These are phyloP conservation scores for Ophiosphaerella korrae DNA, from an alignment of 2,329 filamentous ascomycete species.

Conservation along the genomic window DNA sequence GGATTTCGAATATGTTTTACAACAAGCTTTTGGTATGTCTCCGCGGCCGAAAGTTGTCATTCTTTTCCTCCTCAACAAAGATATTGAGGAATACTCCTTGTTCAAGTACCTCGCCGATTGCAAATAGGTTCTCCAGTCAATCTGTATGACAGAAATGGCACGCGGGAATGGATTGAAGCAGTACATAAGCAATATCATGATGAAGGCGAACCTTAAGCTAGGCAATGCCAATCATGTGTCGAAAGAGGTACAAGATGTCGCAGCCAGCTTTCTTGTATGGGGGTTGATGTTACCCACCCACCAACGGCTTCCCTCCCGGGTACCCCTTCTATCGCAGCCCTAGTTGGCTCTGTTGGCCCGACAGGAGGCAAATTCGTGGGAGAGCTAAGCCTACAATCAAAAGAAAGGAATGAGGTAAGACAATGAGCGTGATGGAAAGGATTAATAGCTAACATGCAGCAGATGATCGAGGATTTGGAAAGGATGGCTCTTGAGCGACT, in stretches of 20 bases:
- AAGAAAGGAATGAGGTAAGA: background rate
- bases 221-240: conserved; percentile 19
- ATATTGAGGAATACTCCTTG: too few species aligned
- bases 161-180: background rate
- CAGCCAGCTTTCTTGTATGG: background rate
- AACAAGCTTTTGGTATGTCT: too few species aligned
- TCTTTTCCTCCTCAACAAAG: too few species aligned
- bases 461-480: conserved; percentile 3
- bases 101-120: too few species aligned
- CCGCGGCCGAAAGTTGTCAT: too few species aligned
- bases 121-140: too few species aligned
- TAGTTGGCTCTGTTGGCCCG: conserved; percentile 47
- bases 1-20: too few species aligned
- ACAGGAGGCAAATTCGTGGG: conserved; percentile 37
- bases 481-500: conserved; percentile 18
- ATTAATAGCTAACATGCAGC: background rate
- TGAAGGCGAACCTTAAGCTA: conserved; percentile 33
- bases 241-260: background rate
- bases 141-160: too few species aligned
- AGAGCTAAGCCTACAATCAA: conserved; percentile 41
- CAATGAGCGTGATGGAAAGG: background rate
- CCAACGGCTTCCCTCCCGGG: conserved; percentile 11
- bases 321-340: conserved; percentile 45
- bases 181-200: conserved; percentile 17
- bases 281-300: conserved; percentile 50